Percentiles rank a stretch among this genome's conserved stretches.
These are phyloP conservation scores for Metschnikowia continentalis DNA, from an alignment of 805 yeast genomes.

Conservation along the genomic window DNA sequence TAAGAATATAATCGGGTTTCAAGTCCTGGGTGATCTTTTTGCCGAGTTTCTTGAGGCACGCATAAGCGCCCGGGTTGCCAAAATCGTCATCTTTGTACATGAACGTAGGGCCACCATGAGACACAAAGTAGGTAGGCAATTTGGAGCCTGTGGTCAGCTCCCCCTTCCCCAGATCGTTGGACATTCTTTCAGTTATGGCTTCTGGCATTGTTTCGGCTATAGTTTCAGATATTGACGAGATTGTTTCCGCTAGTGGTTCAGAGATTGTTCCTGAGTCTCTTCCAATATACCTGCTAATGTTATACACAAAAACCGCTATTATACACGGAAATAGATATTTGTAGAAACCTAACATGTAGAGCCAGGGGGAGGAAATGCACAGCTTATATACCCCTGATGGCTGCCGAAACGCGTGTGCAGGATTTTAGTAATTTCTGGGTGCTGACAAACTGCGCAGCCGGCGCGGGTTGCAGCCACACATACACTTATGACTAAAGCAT, in stretches of 20 bases:
- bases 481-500: not conserved
- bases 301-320: not conserved
- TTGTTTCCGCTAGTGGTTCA: too few relatives aligned
- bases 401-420: not conserved
- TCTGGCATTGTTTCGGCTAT: not conserved
- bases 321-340: not conserved
- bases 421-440: not conserved
- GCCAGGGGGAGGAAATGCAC: not conserved
- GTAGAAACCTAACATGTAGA: not conserved
- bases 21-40: constrained; percentile 40
- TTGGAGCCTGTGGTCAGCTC: too few relatives aligned
- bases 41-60: constrained; percentile 48
- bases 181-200: too few relatives aligned
- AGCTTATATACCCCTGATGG: not conserved
- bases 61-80: constrained; percentile 63
- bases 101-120: constrained; percentile 86
- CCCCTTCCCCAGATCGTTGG: too few relatives aligned
- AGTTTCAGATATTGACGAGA: too few relatives aligned
- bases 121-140: constrained; percentile 59
- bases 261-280: too few relatives aligned
- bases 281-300: not conserved
- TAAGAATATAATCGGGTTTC: constrained; percentile 63
- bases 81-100: constrained; percentile 48
- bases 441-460: constrained; percentile 1
- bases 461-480: not conserved